Evolutionary conservation across 2,329 filamentous ascomycete genomes (phyloP), one percentile per base, ranked within the genome.

Genomic region (Aureobasidium sp.): DNA sequence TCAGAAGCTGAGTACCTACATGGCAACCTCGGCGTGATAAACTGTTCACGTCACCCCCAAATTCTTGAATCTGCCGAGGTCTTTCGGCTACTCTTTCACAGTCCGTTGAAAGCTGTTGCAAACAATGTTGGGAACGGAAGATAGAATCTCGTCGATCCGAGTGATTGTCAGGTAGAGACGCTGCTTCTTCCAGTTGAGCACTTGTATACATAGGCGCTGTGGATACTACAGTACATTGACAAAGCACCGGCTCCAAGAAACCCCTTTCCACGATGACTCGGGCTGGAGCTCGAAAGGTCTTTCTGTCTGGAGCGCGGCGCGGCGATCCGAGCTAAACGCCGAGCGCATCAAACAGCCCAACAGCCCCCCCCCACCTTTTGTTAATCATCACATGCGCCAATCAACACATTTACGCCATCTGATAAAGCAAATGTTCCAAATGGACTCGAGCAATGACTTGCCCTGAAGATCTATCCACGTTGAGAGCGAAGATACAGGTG

Each of bases 61-160:
- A 48, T 37, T 21, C 25, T 37, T 35, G 44, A 27, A 35, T 45
- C 27, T 48, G 44, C 44, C 44, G 44, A 48, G 44, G 44, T 48
- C 21, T 12, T 37, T 48, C 44, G 44, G 44, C 17, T 48, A 48
- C 44, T 37, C 32, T 37, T 37, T 27, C 44, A 45, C 41, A 44
- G 25, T 25, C 40, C 21, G 40, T 30, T n/a, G 21, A 29, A 12
- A 10, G 19, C 27, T 24, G 41, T 45, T 45, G 41, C 41, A 34
- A 24, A 45, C 41, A 16, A 4, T 12, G 41, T 45, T 45, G 41
- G 16, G 41, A 45, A 45, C 22, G 24, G 21, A 16, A 12, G 12
- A n/a, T n/a, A n/a, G n/a, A n/a, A n/a, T n/a, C n/a, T 29, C 12
- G 27, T 29, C 7, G 27, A 29, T 7, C 12, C 27, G 27, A 12